Base-by-base conservation (phyloP, 148 eudicot species). In the Polygonum maritimum region DNA sequence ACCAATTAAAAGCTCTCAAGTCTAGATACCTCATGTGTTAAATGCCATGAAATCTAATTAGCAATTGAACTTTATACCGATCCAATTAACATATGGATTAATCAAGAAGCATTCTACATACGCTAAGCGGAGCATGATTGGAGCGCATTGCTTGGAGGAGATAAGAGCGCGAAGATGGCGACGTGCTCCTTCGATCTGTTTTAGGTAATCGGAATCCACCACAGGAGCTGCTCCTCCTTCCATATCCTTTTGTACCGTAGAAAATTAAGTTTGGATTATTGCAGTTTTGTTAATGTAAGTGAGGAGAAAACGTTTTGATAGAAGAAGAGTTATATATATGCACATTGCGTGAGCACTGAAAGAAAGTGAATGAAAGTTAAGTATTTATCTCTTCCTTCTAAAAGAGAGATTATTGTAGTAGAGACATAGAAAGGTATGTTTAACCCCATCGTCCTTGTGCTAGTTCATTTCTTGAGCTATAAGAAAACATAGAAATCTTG, bases 61-160 rank as follows among this genome's bases (percentile, higher is more conserved):
- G 21, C 58, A 52, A 18, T 52, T 52, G 22, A 52, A 52, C 48
- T 51, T 52, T 22, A 36, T 2, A 26, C 26, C 40, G 1, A 26
- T 57, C 38, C 35, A 15, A 57, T 21, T 13, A 36, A 58, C 55
- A 12, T 60, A 16, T 31, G 15, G 15, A 65, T 65, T 3, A 22
- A 26, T 60, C 67, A 60, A 60, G 63, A 40, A 63, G 15, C 45
- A 22, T 5, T 41, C 21, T 3, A 63, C 7, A 58, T 90, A 94
- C 97, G 96, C 97, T 83, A 94, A 82, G 55, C 97, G 97, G 74
- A 92, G 98, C 97, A 94, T 90, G 77, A 92, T 84, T 39, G 98
- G 97, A 36, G 98, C 97, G 38, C 98, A 94, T 69, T 85, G 83
- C 79, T 90, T 88, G 81, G 72, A 60, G 71, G 83, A 81, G 76